Conservation (phyloP, 495 filamentous ascomycete species). For the Wilcoxina mikolae region DNA sequence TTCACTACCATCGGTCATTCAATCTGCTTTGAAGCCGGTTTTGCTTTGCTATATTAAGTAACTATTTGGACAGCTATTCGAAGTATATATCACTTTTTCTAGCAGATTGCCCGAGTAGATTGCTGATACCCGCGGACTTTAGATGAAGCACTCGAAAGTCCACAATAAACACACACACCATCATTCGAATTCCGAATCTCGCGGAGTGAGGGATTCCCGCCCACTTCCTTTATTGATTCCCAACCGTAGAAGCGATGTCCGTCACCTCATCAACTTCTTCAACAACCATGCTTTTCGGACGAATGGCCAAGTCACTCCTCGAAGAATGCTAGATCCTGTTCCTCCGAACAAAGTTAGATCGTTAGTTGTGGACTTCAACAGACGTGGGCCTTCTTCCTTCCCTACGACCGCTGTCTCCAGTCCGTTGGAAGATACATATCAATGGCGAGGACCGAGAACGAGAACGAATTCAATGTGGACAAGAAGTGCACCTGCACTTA, state of each 20-base stretch:
- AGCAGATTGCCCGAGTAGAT: background rate
- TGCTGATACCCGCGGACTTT: background rate
- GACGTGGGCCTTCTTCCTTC: background rate
- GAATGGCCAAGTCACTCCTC: background rate
- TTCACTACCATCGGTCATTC: background rate
- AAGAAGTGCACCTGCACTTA: background rate
- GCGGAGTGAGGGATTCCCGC: conserved; percentile 11
- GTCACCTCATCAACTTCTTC: conserved; percentile 20
- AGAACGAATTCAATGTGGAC: background rate
- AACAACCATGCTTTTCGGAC: conserved; percentile 11
- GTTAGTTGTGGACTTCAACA: conserved; percentile 12
- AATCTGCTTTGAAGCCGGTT: background rate
- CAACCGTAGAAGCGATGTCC: conserved; percentile 11
- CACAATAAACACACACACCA: background rate
- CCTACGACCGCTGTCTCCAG: background rate
- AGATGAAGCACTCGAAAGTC: conserved; percentile 3
- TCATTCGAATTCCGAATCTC: background rate
- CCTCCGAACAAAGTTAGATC: conserved; percentile 18
- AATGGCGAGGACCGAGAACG: conserved; percentile 1
- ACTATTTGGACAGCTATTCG: background rate
- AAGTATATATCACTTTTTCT: background rate
- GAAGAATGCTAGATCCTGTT: conserved; percentile 2
- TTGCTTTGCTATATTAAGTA: background rate
- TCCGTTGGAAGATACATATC: background rate
- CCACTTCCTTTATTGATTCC: conserved; percentile 14